Evolutionary conservation across 768 basidiomycete species (phyloP).

Genomic region (Tylopilus balloui): DNA sequence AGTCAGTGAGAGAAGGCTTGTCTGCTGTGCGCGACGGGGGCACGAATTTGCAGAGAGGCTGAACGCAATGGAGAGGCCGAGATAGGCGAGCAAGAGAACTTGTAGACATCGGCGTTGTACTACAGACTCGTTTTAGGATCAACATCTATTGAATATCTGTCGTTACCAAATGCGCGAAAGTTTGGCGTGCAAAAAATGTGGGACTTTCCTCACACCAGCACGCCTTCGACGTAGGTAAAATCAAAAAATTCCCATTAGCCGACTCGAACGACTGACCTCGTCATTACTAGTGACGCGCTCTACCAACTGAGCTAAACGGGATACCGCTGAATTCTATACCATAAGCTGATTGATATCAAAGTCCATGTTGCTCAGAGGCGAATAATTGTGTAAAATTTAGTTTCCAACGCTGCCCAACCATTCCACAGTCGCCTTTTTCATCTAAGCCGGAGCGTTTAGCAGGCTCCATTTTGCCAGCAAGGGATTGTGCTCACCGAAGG

Average conservation of each 20-base stretch:
- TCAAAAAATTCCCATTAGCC: constrained; percentile 42
- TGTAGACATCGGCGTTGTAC: constrained; percentile 10
- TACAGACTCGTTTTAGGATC: constrained; percentile 7
- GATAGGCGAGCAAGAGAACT: constrained; percentile 7
- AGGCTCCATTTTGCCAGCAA: background rate
- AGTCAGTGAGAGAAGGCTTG: background rate
- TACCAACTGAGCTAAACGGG: constrained; percentile 45
- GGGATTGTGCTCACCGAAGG: constrained; percentile 50
- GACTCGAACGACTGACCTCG: constrained; percentile 66
- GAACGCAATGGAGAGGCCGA: constrained; percentile 2
- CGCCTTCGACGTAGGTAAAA: no score
- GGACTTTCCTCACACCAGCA: background rate
- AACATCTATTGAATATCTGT: background rate
- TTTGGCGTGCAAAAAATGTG: background rate
- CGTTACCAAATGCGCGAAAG: background rate
- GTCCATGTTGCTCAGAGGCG: no score
- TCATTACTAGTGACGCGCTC: constrained; percentile 71
- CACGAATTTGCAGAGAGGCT: background rate
- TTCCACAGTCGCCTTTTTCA: constrained; percentile 28
- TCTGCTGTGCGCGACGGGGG: background rate
- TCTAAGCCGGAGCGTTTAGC: constrained; percentile 15
- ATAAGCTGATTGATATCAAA: no score
- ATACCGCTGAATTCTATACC: constrained; percentile 3
- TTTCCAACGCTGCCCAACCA: constrained; percentile 18
- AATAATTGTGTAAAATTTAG: constrained; percentile 14